Percentiles rank a stretch among this genome's conserved stretches.
These are phyloP conservation scores for Pseudocercospora macadamiae DNA, from an alignment of 2,329 filamentous ascomycete species.

Conservation along the genomic window DNA sequence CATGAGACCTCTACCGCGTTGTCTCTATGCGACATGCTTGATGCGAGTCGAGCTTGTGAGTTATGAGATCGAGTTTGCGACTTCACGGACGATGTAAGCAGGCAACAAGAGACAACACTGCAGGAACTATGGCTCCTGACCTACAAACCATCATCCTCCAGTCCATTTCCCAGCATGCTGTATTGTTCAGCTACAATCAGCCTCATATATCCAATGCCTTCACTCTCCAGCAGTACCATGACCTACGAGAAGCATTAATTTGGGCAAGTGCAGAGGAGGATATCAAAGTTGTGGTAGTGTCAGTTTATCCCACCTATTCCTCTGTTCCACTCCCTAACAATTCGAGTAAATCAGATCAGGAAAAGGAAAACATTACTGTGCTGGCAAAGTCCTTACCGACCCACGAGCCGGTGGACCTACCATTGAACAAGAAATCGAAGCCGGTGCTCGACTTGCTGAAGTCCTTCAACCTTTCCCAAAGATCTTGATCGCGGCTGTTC, in stretches of 20 bases:
- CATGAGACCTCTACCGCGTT: neutral
- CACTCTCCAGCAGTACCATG: neutral
- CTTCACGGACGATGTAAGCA: neutral
- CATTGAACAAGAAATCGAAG: slow-evolving; percentile 13
- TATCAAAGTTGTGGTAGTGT: slow-evolving; percentile 2
- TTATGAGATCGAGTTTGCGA: neutral
- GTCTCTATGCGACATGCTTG: neutral
- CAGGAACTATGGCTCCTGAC: neutral
- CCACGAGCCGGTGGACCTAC: neutral
- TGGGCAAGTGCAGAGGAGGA: neutral
- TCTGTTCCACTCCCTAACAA: too few relatives aligned
- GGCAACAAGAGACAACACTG: neutral
- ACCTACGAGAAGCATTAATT: neutral
- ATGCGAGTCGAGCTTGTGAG: neutral
- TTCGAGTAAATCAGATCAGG: too few relatives aligned
- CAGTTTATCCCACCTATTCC: neutral
- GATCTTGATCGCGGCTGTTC: slow-evolving; percentile 10
- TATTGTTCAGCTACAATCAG: neutral
- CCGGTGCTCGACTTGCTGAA: neutral
- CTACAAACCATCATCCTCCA: slow-evolving; percentile 1
- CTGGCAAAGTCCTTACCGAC: slow-evolving; percentile 6
- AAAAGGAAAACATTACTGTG: neutral
- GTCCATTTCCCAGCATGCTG: neutral
- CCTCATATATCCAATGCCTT: slow-evolving; percentile 8
- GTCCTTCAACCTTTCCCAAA: slow-evolving; percentile 9